Conservation (phyloP, 306 rosid species). For the Quercus wislizeni region DNA sequence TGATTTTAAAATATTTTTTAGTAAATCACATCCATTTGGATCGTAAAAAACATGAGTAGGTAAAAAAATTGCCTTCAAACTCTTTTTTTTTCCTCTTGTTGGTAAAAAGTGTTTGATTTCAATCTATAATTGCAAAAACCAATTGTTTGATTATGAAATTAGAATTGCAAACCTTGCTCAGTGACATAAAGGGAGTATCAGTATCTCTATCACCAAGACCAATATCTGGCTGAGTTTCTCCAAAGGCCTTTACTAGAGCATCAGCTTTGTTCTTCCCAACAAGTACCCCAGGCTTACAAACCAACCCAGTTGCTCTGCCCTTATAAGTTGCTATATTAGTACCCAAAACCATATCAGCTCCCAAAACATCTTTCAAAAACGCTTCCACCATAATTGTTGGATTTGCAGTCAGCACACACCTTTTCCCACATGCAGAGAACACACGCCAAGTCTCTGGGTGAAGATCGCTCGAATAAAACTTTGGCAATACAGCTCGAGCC, state of each 20-base stretch:
- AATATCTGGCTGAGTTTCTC: constrained; percentile 49
- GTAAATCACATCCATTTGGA: too few species aligned
- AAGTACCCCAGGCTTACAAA: constrained; percentile 51
- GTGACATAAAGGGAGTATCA: constrained; percentile 70
- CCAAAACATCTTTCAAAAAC: constrained; percentile 62
- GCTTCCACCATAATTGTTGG: constrained; percentile 84
- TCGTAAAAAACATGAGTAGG: too few species aligned
- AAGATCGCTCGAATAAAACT: constrained; percentile 59
- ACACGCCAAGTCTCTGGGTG: constrained; percentile 78
- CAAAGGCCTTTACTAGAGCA: constrained; percentile 48
- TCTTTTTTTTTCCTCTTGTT: too few species aligned
- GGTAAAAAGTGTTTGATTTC: not conserved
- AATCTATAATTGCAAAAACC: not conserved
- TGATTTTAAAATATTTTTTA: too few species aligned
- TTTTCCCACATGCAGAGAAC: constrained; percentile 60
- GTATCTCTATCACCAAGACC: constrained; percentile 84
- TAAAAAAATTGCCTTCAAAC: too few species aligned
- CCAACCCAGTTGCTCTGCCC: constrained; percentile 78
- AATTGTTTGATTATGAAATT: not conserved
- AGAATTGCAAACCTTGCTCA: constrained; percentile 58
- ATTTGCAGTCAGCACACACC: constrained; percentile 67
- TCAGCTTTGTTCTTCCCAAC: constrained; percentile 63
- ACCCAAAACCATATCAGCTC: constrained; percentile 68
- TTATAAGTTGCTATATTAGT: constrained; percentile 46
- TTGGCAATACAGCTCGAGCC: constrained; percentile 77